Conservation (phyloP, 2,329 filamentous ascomycete genomes). For the Fusarium graminum region DNA sequence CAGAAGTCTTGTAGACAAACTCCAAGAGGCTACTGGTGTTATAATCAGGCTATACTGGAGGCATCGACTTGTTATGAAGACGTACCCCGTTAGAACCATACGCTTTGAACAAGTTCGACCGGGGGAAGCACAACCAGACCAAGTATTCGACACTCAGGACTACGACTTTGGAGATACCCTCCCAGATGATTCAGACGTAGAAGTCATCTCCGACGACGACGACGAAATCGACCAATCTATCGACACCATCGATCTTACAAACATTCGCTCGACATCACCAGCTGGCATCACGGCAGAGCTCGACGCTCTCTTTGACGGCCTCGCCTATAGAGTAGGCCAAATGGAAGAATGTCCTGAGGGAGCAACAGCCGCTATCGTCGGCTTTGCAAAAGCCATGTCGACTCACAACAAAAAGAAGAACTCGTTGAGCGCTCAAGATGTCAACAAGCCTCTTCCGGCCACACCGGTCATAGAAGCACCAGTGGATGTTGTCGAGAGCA, state of each 20-base stretch:
- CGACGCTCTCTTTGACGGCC: constrained; percentile 45
- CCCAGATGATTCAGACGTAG: constrained; percentile 26
- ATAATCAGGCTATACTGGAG: constrained; percentile 48
- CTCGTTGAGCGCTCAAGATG: not conserved
- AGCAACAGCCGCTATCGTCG: constrained; percentile 48
- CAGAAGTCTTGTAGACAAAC: constrained; percentile 42
- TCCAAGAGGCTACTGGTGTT: constrained; percentile 50
- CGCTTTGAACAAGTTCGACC: not conserved
- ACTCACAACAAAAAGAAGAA: constrained; percentile 13
- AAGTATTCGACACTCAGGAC: constrained; percentile 36
- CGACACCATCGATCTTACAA: constrained; percentile 41
- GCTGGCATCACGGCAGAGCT: constrained; percentile 16
- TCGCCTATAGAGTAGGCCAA: constrained; percentile 54
- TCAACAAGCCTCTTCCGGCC: constrained; percentile 51
- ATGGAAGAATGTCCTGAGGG: constrained; percentile 46
- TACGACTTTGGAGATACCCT: constrained; percentile 44
- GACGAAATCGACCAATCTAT: constrained; percentile 1
- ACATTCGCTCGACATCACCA: constrained; percentile 26
- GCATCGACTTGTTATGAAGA: constrained; percentile 47
- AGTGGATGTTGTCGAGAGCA: constrained; percentile 24
- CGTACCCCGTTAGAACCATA: constrained; percentile 37
- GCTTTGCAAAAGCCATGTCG: constrained; percentile 40
- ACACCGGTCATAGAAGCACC: constrained; percentile 49
- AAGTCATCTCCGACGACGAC: constrained; percentile 31
- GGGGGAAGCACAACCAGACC: not conserved